These are phyloP conservation scores for Fistulifera pelliculosa DNA, from an alignment of 108 stramenopile species.

Conservation along the genomic window DNA sequence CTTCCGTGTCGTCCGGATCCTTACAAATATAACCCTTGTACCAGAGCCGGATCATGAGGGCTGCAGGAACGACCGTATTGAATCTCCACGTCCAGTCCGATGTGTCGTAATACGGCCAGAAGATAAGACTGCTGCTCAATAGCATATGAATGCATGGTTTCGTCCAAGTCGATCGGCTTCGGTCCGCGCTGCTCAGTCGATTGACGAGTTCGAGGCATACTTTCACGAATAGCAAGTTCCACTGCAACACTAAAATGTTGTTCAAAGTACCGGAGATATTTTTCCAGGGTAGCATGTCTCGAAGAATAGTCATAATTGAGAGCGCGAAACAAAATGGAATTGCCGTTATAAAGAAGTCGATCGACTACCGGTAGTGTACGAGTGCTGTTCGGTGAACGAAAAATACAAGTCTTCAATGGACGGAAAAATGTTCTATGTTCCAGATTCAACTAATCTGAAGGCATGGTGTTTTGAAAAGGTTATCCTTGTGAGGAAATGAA, in stretches of 20 bases:
- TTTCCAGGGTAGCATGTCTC: background rate
- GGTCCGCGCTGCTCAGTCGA: conserved; percentile 12
- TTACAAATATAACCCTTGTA: conserved; percentile 37
- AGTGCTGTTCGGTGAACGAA: no score
- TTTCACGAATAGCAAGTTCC: conserved; percentile 41
- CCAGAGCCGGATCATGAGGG: conserved; percentile 34
- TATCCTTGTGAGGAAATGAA: no score
- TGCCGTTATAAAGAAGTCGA: no score
- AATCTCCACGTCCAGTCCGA: conserved; percentile 57
- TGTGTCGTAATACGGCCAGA: conserved; percentile 58
- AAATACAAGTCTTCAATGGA: no score
- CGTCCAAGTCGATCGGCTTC: conserved; percentile 4
- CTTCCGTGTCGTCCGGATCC: conserved; percentile 40
- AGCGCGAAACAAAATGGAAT: no score
- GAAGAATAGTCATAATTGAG: conserved; percentile 7
- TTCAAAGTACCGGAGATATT: conserved; percentile 30
- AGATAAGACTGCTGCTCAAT: conserved; percentile 37
- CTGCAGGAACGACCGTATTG: conserved; percentile 49
- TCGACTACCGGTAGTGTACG: no score
- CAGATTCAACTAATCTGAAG: no score
- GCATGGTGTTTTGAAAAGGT: no score
- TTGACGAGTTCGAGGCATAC: conserved; percentile 19
- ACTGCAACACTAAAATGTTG: conserved; percentile 29
- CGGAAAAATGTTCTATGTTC: no score
- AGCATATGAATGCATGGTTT: conserved; percentile 45